These are phyloP conservation scores for Blastomyces parvus DNA, from an alignment of 2,329 filamentous ascomycete species.

Conservation along the genomic window DNA sequence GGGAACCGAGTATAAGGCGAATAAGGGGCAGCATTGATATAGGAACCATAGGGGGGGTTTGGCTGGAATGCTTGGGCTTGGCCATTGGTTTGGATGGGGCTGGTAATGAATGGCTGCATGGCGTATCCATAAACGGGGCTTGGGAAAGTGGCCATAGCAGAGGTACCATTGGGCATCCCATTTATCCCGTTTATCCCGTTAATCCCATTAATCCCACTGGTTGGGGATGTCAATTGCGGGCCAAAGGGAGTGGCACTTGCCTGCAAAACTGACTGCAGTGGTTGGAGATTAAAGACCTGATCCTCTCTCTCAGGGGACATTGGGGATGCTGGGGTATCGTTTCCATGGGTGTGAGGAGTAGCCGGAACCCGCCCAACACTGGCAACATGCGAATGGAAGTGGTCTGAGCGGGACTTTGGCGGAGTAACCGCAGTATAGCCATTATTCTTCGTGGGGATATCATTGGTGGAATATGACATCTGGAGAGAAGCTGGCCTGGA, in stretches of 20 bases:
- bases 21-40: constrained; percentile 35
- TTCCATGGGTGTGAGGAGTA: constrained; percentile 51
- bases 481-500: constrained; percentile 48
- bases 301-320: constrained; percentile 38
- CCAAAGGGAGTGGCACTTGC: constrained; percentile 72
- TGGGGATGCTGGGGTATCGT: constrained; percentile 17
- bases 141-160: constrained; percentile 29
- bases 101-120: constrained; percentile 48
- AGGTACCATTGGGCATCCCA: constrained; percentile 13
- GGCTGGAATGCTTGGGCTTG: constrained; percentile 39
- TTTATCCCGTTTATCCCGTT: too few species aligned
- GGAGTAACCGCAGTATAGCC: constrained; percentile 38
- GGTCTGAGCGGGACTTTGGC: constrained; percentile 52
- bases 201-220: background rate
- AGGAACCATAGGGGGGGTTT: constrained; percentile 50
- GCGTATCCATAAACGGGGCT: constrained; percentile 44
- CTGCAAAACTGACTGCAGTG: constrained; percentile 64
- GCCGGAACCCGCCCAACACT: constrained; percentile 65
- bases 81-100: constrained; percentile 28
- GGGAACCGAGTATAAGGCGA: constrained; percentile 43
- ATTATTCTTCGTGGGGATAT: constrained; percentile 70
- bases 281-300: constrained; percentile 43
- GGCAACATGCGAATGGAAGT: constrained; percentile 64
- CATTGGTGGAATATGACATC: constrained; percentile 81
- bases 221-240: constrained; percentile 43